These are phyloP conservation scores for Kluyveromyces wickerhamii DNA, from an alignment of 805 yeast species.

Conservation along the genomic window DNA sequence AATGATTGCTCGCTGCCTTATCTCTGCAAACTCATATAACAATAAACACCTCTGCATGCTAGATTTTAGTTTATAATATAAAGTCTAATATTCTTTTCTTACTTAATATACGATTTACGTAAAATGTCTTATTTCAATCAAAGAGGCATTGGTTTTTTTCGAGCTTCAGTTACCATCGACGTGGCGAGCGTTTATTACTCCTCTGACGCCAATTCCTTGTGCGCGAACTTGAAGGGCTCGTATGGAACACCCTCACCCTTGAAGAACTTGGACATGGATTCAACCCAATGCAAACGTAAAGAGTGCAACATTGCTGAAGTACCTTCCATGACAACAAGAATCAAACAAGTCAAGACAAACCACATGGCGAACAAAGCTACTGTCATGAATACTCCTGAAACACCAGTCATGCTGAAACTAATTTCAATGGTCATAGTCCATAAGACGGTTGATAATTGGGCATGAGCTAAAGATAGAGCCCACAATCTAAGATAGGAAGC, in stretches of 20 bases:
- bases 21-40: background rate
- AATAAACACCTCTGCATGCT: background rate
- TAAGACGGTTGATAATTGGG: conserved; percentile 65
- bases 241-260: conserved; percentile 69
- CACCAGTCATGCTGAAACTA: conserved; percentile 50
- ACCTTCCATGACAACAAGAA: conserved; percentile 73
- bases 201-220: conserved; percentile 17
- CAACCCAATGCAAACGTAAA: conserved; percentile 74
- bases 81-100: too few relatives aligned
- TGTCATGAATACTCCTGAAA: conserved; percentile 47
- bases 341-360: conserved; percentile 62
- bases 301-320: conserved; percentile 81
- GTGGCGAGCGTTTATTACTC: too few relatives aligned
- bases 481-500: conserved; percentile 71
- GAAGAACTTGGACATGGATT: conserved; percentile 72
- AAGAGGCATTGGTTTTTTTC: too few relatives aligned
- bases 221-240: conserved; percentile 49
- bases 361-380: conserved; percentile 63
- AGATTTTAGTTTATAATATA: too few relatives aligned
- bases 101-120: too few relatives aligned
- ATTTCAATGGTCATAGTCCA: conserved; percentile 70
- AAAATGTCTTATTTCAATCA: too few relatives aligned
- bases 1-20: conserved; percentile 8
- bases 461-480: conserved; percentile 75
- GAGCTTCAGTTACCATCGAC: too few relatives aligned